Base-by-base conservation (phyloP, 2,329 filamentous ascomycete species). In the Waltergamsia citrina region DNA sequence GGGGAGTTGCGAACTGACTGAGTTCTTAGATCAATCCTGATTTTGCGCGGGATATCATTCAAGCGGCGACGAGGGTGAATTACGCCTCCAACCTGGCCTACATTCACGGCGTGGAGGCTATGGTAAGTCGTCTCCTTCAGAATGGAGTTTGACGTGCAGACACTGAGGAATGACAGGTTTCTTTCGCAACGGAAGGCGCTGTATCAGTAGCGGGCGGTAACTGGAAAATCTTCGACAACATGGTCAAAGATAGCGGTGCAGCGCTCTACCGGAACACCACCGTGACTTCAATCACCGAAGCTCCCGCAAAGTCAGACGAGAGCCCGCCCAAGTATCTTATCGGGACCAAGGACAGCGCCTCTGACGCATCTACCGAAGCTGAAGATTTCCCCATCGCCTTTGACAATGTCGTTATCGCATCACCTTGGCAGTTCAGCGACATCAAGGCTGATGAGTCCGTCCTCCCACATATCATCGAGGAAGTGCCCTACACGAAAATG, bases 41-140 rank as follows among this genome's bases (percentile, higher is more conserved):
- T 1, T 96, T 94, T 52, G 67, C 79, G 0, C 73, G 74, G 11
- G 85, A 98, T 33, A 75, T 98, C 31, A 76, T 96, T 18, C 90
- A 96, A 58, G 85, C 90, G 2, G 83, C 79, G 37, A 95, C 92
- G 1, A 73, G 92, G 15, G 90, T 95, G 42, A 96, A 96, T 56
- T 98, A 95, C 58, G 92, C 84, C 1, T 85, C 88, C 32, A 95
- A 96, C 45, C 58, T 96, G 10, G 73, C 67, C n/a, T 64, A 77
- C 23, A 92, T 96, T 31, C 88, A 96, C 49, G 92, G 86, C 1
- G 60, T 98, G 2, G 86, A 93, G 48, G 78, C 88, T 2, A 86
- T 95, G 81, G 74, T 74, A 38, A 34, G 51, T 38, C 12, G 6
- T 15, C 25, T 6, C n/a, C n/a, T n/a, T n/a, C n/a, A n/a, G n/a